These are phyloP conservation scores for Citrus cavaleriei DNA, from an alignment of 345 rosid species.

Conservation along the genomic window DNA sequence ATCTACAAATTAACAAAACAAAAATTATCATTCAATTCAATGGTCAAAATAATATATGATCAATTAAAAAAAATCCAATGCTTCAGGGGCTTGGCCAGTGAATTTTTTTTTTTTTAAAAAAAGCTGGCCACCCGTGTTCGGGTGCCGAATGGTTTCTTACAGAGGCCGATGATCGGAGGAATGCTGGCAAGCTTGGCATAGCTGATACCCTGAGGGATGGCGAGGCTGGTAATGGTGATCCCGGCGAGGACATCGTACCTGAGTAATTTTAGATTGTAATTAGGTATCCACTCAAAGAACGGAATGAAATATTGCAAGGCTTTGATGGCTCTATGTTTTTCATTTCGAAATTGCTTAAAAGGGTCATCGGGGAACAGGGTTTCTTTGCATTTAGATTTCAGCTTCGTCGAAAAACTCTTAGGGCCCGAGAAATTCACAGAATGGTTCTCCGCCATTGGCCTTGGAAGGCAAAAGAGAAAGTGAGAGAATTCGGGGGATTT, in stretches of 20 bases:
- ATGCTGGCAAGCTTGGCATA: conserved; percentile 80
- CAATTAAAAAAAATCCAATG: too few relatives aligned
- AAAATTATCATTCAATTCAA: neutral
- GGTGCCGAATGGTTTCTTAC: conserved; percentile 29
- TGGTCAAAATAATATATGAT: neutral
- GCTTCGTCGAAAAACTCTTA: conserved; percentile 36
- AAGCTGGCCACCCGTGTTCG: too few relatives aligned
- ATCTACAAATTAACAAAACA: conserved; percentile 36
- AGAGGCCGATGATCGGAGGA: conserved; percentile 85
- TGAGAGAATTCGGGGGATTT: neutral
- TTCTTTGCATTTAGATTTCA: conserved; percentile 62
- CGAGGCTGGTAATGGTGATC: conserved; percentile 83
- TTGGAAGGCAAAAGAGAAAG: neutral
- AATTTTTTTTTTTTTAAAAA: too few relatives aligned
- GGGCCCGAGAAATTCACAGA: conserved; percentile 54
- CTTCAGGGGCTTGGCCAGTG: too few relatives aligned
- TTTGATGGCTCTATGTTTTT: conserved; percentile 23
- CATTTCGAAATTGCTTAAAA: conserved; percentile 39
- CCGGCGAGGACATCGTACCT: conserved; percentile 80
- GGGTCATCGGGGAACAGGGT: conserved; percentile 89
- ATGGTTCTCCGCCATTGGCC: conserved; percentile 14
- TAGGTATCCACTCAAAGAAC: conserved; percentile 73
- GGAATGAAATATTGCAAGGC: conserved; percentile 66
- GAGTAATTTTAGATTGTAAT: conserved; percentile 41
- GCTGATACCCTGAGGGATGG: conserved; percentile 95